Conservation (phyloP, 345 rosid genomes). For the Moricandia arvensis region DNA sequence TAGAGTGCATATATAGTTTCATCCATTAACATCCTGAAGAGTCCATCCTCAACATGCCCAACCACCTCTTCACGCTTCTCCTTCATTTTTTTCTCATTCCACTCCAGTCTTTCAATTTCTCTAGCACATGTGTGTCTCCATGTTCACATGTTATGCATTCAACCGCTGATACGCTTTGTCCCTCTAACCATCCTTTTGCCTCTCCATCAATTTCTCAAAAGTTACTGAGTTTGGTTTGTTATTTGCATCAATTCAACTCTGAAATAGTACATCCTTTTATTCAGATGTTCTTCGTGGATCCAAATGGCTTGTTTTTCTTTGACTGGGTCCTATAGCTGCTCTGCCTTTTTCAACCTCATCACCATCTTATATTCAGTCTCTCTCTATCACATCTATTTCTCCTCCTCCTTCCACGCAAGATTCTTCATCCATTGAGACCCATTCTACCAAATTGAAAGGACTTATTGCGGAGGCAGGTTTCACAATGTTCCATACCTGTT, state of each 20-base stretch:
- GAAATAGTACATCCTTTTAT: conserved; percentile 45
- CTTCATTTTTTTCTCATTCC: conserved; percentile 38
- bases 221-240: background rate
- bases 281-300: conserved; percentile 36
- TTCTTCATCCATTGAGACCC: conserved; percentile 36
- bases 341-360: conserved; percentile 45
- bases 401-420: conserved; percentile 2
- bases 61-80: conserved; percentile 43
- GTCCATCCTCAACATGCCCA: conserved; percentile 28
- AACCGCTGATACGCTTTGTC: conserved; percentile 26
- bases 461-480: background rate
- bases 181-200: conserved; percentile 52
- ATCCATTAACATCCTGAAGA: conserved; percentile 39
- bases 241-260: conserved; percentile 39
- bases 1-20: conserved; percentile 30
- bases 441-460: conserved; percentile 33
- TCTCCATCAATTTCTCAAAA: conserved; percentile 23
- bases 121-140: conserved; percentile 36
- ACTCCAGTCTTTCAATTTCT: conserved; percentile 40
- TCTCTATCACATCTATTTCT: background rate
- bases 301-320: conserved; percentile 35
- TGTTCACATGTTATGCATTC: conserved; percentile 28
- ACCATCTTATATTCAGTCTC: conserved; percentile 28
- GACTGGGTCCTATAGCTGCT: conserved; percentile 37
- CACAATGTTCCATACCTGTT: too few species aligned